A percentile compares a stretch with the other conserved stretches of the same genome.
These are phyloP conservation scores for Arachnomyces sp. DNA, from an alignment of 2,329 filamentous ascomycete species.

Conservation along the genomic window DNA sequence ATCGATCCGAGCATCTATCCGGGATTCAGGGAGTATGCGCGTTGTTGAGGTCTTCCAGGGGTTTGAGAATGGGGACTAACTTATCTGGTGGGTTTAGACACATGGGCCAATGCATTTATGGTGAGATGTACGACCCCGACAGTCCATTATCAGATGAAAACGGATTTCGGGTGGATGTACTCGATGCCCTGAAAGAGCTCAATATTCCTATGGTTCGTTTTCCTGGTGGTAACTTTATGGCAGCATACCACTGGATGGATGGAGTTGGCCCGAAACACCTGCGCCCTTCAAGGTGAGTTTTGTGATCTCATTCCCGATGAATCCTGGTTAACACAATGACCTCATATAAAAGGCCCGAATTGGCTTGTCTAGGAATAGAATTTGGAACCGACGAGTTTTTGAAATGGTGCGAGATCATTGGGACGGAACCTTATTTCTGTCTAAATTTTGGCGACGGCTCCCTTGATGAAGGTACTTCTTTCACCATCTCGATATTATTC, in stretches of 20 bases:
- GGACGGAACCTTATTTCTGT: conserved; percentile 70
- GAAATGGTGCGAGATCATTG: conserved; percentile 66
- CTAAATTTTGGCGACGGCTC: conserved; percentile 75
- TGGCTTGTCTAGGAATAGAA: conserved; percentile 72
- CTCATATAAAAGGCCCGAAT: conserved; percentile 51
- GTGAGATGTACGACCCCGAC: conserved; percentile 72
- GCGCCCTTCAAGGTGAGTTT: conserved; percentile 54
- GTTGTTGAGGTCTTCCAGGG: no score
- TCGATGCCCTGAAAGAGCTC: conserved; percentile 64
- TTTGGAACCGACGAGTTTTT: conserved; percentile 86
- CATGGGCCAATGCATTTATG: conserved; percentile 85
- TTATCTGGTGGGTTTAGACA: no score
- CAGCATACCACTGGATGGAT: conserved; percentile 80
- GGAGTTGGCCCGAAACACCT: conserved; percentile 67
- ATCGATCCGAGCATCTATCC: no score
- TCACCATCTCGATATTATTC: not conserved
- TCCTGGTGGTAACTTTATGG: conserved; percentile 76
- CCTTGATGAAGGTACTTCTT: conserved; percentile 43
- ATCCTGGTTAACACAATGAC: not conserved
- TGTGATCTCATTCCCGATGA: no score
- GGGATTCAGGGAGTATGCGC: no score
- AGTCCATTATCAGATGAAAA: conserved; percentile 65
- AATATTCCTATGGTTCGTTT: conserved; percentile 71
- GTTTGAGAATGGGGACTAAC: no score
- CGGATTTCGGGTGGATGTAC: conserved; percentile 72